Percentiles rank a stretch among this genome's conserved stretches.
These are phyloP conservation scores for Microbotryum silenes-acaulis DNA, from an alignment of 1,284 basidiomycete genomes.

Conservation along the genomic window DNA sequence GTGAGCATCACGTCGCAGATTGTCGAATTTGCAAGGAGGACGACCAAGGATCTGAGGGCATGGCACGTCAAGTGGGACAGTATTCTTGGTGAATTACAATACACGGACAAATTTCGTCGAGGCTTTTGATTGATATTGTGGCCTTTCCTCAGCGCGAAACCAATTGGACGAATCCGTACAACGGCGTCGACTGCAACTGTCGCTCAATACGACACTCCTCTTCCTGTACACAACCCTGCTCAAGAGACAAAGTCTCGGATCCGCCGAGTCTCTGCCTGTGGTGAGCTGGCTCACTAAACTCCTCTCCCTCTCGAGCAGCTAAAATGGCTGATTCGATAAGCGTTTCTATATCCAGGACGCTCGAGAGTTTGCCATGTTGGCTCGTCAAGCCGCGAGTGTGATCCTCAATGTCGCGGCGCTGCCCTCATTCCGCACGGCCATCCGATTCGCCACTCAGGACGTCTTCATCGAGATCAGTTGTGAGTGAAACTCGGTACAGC, in stretches of 20 bases:
- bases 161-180: slow-evolving; percentile 1
- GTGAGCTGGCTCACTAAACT: not conserved
- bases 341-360: not conserved
- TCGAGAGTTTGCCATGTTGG: slow-evolving; percentile 9
- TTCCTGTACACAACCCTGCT: slow-evolving; percentile 5
- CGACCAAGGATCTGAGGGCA: slow-evolving; percentile 4
- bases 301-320: no score
- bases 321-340: no score
- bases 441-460: not conserved
- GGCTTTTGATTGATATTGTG: not conserved
- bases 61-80: slow-evolving; percentile 13
- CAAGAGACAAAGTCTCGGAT: slow-evolving; percentile 3
- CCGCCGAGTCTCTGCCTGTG: slow-evolving; percentile 1
- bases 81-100: slow-evolving; percentile 1
- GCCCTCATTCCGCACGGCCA: not conserved
- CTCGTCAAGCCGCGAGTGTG: not conserved
- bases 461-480: slow-evolving; percentile 7
- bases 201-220: slow-evolving; percentile 3
- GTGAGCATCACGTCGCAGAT: not conserved
- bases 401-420: not conserved
- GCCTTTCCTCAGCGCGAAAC: not conserved
- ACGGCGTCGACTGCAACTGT: slow-evolving; percentile 6
- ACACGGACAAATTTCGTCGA: no score
- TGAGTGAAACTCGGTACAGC: not conserved
- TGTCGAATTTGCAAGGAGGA: slow-evolving; percentile 5